Evolutionary conservation across 352 stramenopile genomes (phyloP), one percentile per base, ranked within the genome.

Genomic region (Phytophthora sp.): DNA sequence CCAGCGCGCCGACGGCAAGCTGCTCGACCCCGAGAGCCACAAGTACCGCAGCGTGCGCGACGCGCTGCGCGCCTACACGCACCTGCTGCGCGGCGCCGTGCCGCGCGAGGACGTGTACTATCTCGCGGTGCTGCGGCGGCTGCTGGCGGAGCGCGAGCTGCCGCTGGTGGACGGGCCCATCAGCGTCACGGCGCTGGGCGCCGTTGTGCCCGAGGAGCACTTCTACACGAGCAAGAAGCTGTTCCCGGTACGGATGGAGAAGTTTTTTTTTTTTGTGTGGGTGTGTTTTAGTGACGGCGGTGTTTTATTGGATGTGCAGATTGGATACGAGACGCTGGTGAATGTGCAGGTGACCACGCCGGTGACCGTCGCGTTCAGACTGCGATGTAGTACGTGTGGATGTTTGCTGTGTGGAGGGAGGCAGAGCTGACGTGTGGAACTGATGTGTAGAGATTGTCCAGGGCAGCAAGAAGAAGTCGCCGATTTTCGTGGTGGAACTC

Each of bases 151-250:
- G 42, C 17, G 52, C 23, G 69, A 73, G 21, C 49, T 92, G 28
- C 82, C 84, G 8, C 66, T 92, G n/a, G 54, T 79, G 26, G 84
- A 95, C 45, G 87, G 87, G 23, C 82, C 87, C 3, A 92, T 95
- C 34, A 52, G 65, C 12, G 79, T 95, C 7, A 6, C 76, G 15
- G 34, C 69, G 11, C 49, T 92, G 23, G 87, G 87, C 1, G 43
- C 56, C 6, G 63, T 90, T 2, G 52, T 88, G 11, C 79, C 84
- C 3, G 86, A 91, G 38, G 62, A 82, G 26, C 69, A 84, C 3
- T 94, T 88, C 64, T 89, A 87, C 53, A 92, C 76, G 20, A 77
- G 72, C 28, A 91, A 92, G 58, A 91, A 91, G 42, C 62, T 95
- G 3, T 94, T 92, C 53, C 84, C 87, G 26, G 81, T 92, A 41